phyloP scores from a whole-genome alignment of 2,329 filamentous ascomycete species.

The Hymenoscyphus infarciens region DNA sequence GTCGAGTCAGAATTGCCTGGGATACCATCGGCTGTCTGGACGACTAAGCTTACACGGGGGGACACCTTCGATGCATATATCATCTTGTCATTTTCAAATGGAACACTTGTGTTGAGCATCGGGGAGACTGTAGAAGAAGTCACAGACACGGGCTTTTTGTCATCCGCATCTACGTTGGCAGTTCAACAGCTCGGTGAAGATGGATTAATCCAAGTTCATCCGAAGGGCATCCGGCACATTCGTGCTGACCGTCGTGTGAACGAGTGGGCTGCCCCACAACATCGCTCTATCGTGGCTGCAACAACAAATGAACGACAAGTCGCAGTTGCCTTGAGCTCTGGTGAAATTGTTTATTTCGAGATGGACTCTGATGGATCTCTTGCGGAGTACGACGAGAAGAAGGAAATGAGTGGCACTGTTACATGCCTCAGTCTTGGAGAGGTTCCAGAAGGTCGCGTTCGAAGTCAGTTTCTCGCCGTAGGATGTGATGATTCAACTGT shows the following conservation, averaged over 20 bases:
- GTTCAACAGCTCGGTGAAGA: slow-evolving; percentile 94
- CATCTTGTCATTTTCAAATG: slow-evolving; percentile 86
- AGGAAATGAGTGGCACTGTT: slow-evolving; percentile 91
- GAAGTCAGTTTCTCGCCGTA: slow-evolving; percentile 91
- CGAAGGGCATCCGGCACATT: slow-evolving; percentile 93
- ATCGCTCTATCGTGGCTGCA: slow-evolving; percentile 91
- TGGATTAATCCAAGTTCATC: slow-evolving; percentile 88
- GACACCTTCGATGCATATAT: slow-evolving; percentile 94
- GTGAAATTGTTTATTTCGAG: slow-evolving; percentile 97
- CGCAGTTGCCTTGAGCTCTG: slow-evolving; percentile 87
- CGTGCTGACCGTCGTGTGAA: slow-evolving; percentile 72
- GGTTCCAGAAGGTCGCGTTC: slow-evolving; percentile 81
- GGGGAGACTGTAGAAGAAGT: slow-evolving; percentile 97
- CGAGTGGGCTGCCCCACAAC: slow-evolving; percentile 90
- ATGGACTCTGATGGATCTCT: slow-evolving; percentile 89
- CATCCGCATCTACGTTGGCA: slow-evolving; percentile 82
- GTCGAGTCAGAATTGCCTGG: slow-evolving; percentile 90
- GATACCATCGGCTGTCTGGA: slow-evolving; percentile 91
- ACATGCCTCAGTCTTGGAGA: slow-evolving; percentile 92
- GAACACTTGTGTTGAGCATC: slow-evolving; percentile 88
- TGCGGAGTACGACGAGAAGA: slow-evolving; percentile 91
- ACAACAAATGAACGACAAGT: slow-evolving; percentile 92
- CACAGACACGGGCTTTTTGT: slow-evolving; percentile 86
- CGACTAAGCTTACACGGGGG: slow-evolving; percentile 75
- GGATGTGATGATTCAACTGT: slow-evolving; percentile 97